Base-by-base conservation (phyloP, 306 rosid species). In the Calophaca sinica region DNA sequence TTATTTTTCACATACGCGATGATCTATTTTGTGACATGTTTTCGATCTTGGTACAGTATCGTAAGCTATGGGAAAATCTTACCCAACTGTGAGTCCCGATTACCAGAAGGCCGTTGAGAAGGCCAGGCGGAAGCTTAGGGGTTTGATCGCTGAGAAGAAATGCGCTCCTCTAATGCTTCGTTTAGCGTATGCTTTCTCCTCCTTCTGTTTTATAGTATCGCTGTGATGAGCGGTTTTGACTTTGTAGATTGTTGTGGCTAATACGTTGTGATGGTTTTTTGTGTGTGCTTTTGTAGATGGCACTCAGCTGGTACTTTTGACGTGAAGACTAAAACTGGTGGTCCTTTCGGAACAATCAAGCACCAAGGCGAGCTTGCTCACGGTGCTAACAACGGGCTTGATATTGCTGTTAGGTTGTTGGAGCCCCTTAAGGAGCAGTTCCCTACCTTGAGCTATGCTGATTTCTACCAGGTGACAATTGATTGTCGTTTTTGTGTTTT, bases 301-400 rank as follows among this genome's bases (percentile, higher is more conserved):
- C 99, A 94, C 83, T 89, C 99, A 3, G 99, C 99, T 61, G 99
- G 99, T 0, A 94, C 99, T 53, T 94, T 55, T 45, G 98, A 92
- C 15, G 66, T 68, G 49, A 84, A 79, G 38, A 53, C 96, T 0
- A 92, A 42, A 84, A 92, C 96, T 3, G 99, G 99, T 9, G 99
- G 99, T 36, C 99, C 99, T 0, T 94, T 94, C 42, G 99, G 99
- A 60, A 94, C 99, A 54, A 94, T 94, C 1, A 90, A 79, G 80
- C 72, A 81, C 3, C 1, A 84, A 1, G 50, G 67, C 13, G 99
- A 94, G 79, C 93, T 87, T 2, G 84, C 89, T 3, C 99, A 92
- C 39, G 91, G 61, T 3, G 99, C 99, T 45, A 94, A 94, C 86
- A 83, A 7, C 46, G 99, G 99, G 2, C 98, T 94, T 11, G 99